A percentile compares a stretch with the other conserved stretches of the same genome.
phyloP scores from a whole-genome alignment of 23 red algal species.

The Rhodosorus marinus region DNA sequence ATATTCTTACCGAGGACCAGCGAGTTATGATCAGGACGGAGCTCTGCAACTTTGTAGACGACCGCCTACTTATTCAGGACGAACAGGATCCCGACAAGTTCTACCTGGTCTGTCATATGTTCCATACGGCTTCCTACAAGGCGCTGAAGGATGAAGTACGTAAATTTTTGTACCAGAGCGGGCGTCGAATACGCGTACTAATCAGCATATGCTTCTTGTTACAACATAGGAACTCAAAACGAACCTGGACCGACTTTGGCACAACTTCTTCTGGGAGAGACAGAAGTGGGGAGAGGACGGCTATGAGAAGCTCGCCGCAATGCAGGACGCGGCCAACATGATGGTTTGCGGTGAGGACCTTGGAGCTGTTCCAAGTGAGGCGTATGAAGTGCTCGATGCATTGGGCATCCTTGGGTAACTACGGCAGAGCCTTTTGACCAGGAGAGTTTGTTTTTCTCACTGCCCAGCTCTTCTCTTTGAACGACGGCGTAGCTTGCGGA shows the following conservation, averaged over 20 bases:
- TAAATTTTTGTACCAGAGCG: no score
- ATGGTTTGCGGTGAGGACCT: slow-evolving; percentile 12
- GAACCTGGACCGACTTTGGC: not conserved
- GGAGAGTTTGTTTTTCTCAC: no score
- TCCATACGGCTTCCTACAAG: slow-evolving; percentile 3
- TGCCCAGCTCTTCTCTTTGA: no score
- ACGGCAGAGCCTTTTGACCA: no score
- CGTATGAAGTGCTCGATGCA: slow-evolving; percentile 7
- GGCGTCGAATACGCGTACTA: no score
- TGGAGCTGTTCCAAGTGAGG: slow-evolving; percentile 8
- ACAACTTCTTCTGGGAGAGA: slow-evolving; percentile 1
- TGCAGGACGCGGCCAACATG: slow-evolving; percentile 6
- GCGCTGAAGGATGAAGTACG: slow-evolving; percentile 1
- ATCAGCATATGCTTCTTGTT: no score
- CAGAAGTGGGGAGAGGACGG: not conserved
- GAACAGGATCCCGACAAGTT: not conserved
- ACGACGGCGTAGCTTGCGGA: no score
- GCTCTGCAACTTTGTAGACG: not conserved
- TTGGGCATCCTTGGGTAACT: slow-evolving; percentile 5
- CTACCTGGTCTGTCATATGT: slow-evolving; percentile 9
- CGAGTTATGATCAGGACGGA: no score
- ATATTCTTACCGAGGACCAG: no score
- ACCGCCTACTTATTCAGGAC: not conserved
- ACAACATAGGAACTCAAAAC: not conserved
- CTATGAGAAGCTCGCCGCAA: not conserved